Conservation (phyloP, 2,329 filamentous ascomycete genomes). For the Arthrobotrys megalospora region DNA sequence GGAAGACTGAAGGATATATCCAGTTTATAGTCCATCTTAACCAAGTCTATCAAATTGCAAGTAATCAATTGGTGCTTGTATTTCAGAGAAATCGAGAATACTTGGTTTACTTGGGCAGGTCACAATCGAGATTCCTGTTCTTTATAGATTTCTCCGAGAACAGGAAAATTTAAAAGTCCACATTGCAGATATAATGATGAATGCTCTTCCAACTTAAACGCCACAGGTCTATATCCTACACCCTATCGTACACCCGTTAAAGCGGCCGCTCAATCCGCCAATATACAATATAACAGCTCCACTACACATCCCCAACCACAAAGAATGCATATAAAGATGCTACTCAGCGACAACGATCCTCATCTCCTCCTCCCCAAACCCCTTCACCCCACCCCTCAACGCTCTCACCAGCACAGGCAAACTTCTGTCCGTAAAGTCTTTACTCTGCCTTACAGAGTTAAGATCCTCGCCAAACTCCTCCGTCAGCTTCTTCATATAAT, state of each 20-base stretch:
- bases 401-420: conserved; percentile 71
- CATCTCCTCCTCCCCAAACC: conserved; percentile 70
- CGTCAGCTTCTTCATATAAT: conserved; percentile 59
- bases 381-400: conserved; percentile 70
- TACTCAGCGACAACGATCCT: conserved; percentile 62
- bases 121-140: too few species aligned
- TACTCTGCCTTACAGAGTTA: conserved; percentile 70
- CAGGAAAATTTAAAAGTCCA: too few species aligned
- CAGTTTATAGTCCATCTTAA: background rate
- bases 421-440: conserved; percentile 70
- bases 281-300: background rate
- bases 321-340: background rate
- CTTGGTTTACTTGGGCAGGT: too few species aligned
- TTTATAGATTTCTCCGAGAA: too few species aligned
- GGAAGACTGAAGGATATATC: conserved; percentile 61
- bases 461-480: conserved; percentile 72
- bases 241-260: background rate
- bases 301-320: background rate
- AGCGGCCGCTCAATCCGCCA: too few species aligned
- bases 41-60: too few species aligned
- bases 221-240: background rate
- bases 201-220: background rate
- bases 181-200: too few species aligned
- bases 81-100: too few species aligned
- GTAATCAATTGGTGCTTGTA: background rate